phyloP scores from a whole-genome alignment of 345 rosid genomes.

The Carallia brachiata region DNA sequence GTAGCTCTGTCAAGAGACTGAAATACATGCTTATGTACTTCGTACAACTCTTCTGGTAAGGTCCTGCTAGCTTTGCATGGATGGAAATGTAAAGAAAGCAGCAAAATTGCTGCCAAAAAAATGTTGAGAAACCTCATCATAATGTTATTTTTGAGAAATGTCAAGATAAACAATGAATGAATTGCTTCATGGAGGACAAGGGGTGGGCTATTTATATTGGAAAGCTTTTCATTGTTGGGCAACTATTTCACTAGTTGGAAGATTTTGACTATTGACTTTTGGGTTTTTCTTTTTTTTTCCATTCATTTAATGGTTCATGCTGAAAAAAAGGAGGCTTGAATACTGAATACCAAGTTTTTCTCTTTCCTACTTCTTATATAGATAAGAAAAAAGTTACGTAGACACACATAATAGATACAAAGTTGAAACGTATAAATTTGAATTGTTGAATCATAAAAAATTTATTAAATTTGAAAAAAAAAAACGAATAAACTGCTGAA shows the following conservation, averaged over 20 bases:
- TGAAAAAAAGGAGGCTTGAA: constrained; percentile 7
- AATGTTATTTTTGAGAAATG: neutral
- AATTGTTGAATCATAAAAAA: too few species aligned
- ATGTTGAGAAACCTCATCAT: constrained; percentile 33
- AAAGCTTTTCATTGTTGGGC: neutral
- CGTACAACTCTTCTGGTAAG: constrained; percentile 12
- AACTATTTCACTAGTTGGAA: constrained; percentile 4
- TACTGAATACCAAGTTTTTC: constrained; percentile 2
- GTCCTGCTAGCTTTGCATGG: constrained; percentile 27
- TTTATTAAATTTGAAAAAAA: too few species aligned
- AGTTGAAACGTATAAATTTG: too few species aligned
- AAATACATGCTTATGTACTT: constrained; percentile 6
- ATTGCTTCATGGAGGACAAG: neutral
- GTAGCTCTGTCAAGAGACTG: constrained; percentile 42
- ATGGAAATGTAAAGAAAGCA: constrained; percentile 24
- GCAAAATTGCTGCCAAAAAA: constrained; percentile 20
- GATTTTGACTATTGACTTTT: constrained; percentile 38
- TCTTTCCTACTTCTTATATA: neutral
- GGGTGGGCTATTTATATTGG: constrained; percentile 9
- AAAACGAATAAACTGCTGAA: too few species aligned
- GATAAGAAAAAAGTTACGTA: too few species aligned
- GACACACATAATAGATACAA: too few species aligned
- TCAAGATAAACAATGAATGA: neutral
- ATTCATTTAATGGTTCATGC: constrained; percentile 23
- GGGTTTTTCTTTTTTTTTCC: neutral